Evolutionary conservation across 257 asterid genomes (phyloP).

Genomic region (Fraxinus pennsylvanica): DNA sequence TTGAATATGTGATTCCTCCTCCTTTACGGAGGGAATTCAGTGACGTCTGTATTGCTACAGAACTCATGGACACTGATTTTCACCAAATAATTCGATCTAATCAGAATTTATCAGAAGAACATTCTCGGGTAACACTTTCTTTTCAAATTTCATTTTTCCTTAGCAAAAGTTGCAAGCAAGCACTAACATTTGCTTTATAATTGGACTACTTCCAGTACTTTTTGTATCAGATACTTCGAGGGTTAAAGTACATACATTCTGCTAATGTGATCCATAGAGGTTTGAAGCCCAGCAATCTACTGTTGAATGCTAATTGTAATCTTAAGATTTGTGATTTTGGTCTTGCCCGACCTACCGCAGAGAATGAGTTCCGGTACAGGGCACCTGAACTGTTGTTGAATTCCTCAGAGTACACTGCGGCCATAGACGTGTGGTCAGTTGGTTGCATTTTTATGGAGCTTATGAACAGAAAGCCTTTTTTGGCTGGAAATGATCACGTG

Average conservation of each 20-base stretch:
- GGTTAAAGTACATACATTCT: conserved; percentile 88
- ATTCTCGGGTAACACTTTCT: conserved; percentile 62
- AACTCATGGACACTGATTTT: conserved; percentile 77
- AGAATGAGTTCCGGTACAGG: conserved; percentile 90
- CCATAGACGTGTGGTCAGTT: conserved; percentile 96
- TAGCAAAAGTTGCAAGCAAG: neutral
- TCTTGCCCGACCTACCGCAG: conserved; percentile 81
- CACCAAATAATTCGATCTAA: conserved; percentile 96
- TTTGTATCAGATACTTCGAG: conserved; percentile 90
- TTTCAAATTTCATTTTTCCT: neutral
- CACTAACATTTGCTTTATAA: conserved; percentile 18
- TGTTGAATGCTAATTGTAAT: conserved; percentile 85
- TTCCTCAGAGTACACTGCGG: conserved; percentile 84
- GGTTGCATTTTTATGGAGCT: conserved; percentile 99
- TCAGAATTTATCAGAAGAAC: conserved; percentile 90
- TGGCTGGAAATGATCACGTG: conserved; percentile 97
- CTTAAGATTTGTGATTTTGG: conserved; percentile 96
- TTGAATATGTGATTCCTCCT: conserved; percentile 55
- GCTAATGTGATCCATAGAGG: conserved; percentile 91
- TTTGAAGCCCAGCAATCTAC: conserved; percentile 89
- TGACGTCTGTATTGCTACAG: conserved; percentile 76
- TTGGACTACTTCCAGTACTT: conserved; percentile 64
- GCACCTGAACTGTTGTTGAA: conserved; percentile 89
- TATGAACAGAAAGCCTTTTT: conserved; percentile 83
- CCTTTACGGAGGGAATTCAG: conserved; percentile 79